Base-by-base conservation (phyloP, 2,329 filamentous ascomycete genomes). In the Endothia cerciana region DNA sequence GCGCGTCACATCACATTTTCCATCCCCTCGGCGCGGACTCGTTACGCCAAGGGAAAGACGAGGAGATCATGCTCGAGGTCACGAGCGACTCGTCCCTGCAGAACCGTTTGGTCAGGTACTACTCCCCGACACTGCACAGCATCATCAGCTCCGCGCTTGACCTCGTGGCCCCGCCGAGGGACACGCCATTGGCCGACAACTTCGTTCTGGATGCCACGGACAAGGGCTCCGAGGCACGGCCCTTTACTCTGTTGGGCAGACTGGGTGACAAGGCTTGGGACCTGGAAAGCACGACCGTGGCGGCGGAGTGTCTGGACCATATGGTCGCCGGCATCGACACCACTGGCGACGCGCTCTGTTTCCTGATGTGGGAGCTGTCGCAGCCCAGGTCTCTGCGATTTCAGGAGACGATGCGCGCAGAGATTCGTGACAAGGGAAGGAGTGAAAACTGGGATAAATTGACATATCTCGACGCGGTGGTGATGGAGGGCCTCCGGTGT, bases 261-360 rank as follows among this genome's bases (percentile, higher is more conserved):
- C 83, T 91, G 69, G 76, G 85, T 72, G 77, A 86, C 71, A 80
- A 86, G 76, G 74, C 77, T 71, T 69, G 77, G 71, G 75, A 78
- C 4, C 79, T 89, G 41, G 80, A 84, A 41, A 74, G 78, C 3
- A 76, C 85, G 3, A 83, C 88, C 70, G 83, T 86, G 69, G 88
- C 88, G 0, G 88, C 89, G 25, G 89, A 92, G 75, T 90, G 87
- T 71, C 83, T 90, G 65, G 89, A 91, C 70, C 89, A 91, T 74
- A 87, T 91, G 85, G 87, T 85, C 0, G 89, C 89, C 0, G 89
- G 89, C 0, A 90, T 91, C 67, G 89, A 91, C 71, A 91, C 89
- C 0, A 91, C 89, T 0, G 88, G 89, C 19, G 89, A 91, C 70
- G 87, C 82, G 0, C 78, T 91, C 0, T 91, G 88, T 72, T 91